Evolutionary conservation across 768 basidiomycete species (phyloP), one percentile per base, ranked within the genome.

Genomic region (Boletus subparvulus): DNA sequence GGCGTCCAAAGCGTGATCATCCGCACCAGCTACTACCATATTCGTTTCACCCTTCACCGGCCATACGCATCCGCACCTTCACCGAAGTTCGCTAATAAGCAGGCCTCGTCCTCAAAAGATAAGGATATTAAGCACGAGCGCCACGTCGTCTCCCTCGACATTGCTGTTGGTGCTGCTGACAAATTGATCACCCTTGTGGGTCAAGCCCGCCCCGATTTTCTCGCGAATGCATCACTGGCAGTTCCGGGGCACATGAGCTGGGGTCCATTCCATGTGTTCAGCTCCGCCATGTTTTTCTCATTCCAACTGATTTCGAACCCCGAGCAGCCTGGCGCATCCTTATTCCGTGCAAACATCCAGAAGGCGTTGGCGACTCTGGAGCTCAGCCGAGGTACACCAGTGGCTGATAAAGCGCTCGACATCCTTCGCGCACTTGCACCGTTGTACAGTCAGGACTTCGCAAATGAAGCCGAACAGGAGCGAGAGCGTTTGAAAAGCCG

Each of bases 221-320:
- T 90, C 33, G 82, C 83, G 37, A 88, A 84, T 52, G 80, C 83
- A 14, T 80, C 86, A 17, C 73, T 86, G 56, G 83, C 87, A 10
- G 87, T 90, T 9, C 89, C 88, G 35, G 89, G 88, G 3, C 90
- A 93, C 71, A 85, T 92, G 81, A 85, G 84, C 62, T 90, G 88
- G 85, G 86, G 86, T 5, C 88, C 90, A 0, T 89, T 88, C 74
- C 90, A 93, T 66, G 83, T 87, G 62, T 92, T 92, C 76, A 86
- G 86, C 47, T 89, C 91, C 19, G 88, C 88, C 47, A 91, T 92
- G 86, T 92, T 92, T 74, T 91, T 92, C 80, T 88, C 88, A n/a
- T 92, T 92, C 74, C 90, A 92, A 64, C 80, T 92, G 47, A 86
- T 92, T 64, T 81, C 85, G 36, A 86, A 89, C 63, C 87, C 89